Conservation (phyloP, 306 rosid species). For the Carpinus fangiana region DNA sequence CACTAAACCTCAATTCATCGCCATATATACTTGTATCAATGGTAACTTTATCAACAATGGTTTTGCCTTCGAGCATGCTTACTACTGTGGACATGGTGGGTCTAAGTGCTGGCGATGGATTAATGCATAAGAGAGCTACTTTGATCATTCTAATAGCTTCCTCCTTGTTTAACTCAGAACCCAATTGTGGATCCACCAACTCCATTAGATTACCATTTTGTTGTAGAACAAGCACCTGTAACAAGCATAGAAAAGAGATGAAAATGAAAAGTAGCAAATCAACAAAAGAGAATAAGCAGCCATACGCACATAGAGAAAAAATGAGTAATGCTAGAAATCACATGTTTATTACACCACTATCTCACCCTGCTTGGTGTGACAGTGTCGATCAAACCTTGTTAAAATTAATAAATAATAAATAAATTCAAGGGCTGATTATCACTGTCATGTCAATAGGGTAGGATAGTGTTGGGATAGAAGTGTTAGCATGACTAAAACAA, state of each 20-base stretch:
- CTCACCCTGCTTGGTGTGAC: too few species aligned
- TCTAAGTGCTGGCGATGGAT: constrained; percentile 44
- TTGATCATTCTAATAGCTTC: constrained; percentile 46
- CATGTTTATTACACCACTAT: too few species aligned
- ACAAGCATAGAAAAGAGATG: neutral
- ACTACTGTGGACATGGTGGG: constrained; percentile 66
- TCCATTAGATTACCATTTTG: constrained; percentile 36
- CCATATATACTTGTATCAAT: constrained; percentile 23
- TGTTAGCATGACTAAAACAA: too few species aligned
- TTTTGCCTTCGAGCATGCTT: constrained; percentile 64
- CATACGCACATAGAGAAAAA: too few species aligned
- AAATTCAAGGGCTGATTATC: too few species aligned
- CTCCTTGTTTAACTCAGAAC: constrained; percentile 37
- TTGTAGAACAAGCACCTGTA: constrained; percentile 34
- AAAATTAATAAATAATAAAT: too few species aligned
- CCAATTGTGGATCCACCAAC: constrained; percentile 56
- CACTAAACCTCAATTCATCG: constrained; percentile 1
- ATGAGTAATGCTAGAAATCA: too few species aligned
- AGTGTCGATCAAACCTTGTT: too few species aligned
- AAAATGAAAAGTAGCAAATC: too few species aligned
- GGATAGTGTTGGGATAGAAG: too few species aligned
- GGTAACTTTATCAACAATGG: constrained; percentile 33
- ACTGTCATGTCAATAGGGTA: too few species aligned
- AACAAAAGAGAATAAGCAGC: too few species aligned
- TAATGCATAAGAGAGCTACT: constrained; percentile 56